Percentiles rank a stretch among this genome's conserved stretches.
Evolutionary conservation across 2,329 filamentous ascomycete genomes (phyloP).

Genomic region (Aspergillus piperis): DNA sequence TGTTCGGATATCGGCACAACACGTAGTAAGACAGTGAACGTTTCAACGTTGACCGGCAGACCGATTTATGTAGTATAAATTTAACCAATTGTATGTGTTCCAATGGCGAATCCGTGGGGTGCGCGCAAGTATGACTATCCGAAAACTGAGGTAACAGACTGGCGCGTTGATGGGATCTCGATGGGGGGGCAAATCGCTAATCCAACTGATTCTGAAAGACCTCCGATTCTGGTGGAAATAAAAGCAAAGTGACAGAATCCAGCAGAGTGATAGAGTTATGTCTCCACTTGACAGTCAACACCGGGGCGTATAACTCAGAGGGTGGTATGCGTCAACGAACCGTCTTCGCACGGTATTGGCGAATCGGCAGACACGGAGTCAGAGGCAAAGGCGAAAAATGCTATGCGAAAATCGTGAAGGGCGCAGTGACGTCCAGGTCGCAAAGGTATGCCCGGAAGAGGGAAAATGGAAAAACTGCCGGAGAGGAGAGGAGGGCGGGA

Average conservation of each 20-base stretch:
- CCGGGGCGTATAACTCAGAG: background rate
- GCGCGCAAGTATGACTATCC: background rate
- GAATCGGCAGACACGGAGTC: background rate
- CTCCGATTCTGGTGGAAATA: background rate
- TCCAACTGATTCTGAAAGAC: background rate
- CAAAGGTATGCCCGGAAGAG: background rate
- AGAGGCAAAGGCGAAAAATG: background rate
- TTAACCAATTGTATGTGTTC: background rate
- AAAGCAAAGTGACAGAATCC: background rate
- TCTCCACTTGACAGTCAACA: background rate
- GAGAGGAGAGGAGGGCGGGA: background rate
- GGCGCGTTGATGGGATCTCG: background rate
- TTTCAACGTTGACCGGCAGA: background rate
- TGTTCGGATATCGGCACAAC: slow-evolving; percentile 22
- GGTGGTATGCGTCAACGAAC: background rate
- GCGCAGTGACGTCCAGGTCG: background rate
- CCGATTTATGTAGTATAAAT: background rate
- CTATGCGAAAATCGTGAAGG: background rate
- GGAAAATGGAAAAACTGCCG: background rate
- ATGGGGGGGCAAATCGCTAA: background rate
- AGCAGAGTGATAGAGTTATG: background rate
- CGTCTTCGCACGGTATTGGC: background rate
- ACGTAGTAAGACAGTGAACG: slow-evolving; percentile 3
- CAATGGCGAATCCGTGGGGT: background rate
- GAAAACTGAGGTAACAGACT: background rate